A percentile compares a stretch with the other conserved stretches of the same genome.
phyloP scores from a whole-genome alignment of 2,329 filamentous ascomycete species.

The Ustulina deusta region DNA sequence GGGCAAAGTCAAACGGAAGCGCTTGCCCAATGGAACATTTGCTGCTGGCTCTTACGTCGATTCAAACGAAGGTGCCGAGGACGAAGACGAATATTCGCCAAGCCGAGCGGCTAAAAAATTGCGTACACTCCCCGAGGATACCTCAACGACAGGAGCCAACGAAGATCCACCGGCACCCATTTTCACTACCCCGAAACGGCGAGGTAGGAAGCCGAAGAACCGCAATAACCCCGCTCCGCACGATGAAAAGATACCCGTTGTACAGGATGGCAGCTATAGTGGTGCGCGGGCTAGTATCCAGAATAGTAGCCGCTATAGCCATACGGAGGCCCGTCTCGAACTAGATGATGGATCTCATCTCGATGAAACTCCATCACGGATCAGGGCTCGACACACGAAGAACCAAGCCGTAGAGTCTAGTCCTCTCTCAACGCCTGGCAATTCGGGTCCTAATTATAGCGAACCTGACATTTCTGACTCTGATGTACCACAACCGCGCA shows the following conservation, averaged over 20 bases:
- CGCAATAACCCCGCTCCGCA: conserved; percentile 7
- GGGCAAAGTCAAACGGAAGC: conserved; percentile 33
- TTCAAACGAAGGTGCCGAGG: conserved; percentile 31
- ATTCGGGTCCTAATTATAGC: conserved; percentile 37
- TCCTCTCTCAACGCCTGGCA: conserved; percentile 46
- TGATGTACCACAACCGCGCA: conserved; percentile 37
- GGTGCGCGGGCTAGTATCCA: conserved; percentile 30
- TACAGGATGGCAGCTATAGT: conserved; percentile 34
- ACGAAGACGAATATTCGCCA: conserved; percentile 39
- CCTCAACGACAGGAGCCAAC: conserved; percentile 38
- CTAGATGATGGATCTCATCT: conserved; percentile 42
- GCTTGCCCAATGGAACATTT: conserved; percentile 38
- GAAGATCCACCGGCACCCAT: conserved; percentile 35
- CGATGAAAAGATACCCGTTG: conserved; percentile 15
- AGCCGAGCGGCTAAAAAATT: conserved; percentile 43
- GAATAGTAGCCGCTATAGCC: conserved; percentile 42
- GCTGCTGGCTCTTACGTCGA: conserved; percentile 30
- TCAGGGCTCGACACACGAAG: conserved; percentile 40
- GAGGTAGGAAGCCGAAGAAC: conserved; percentile 46
- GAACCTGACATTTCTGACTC: conserved; percentile 43
- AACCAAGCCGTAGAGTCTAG: conserved; percentile 44
- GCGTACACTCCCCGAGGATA: conserved; percentile 38
- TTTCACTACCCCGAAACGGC: conserved; percentile 41
- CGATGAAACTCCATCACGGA: conserved; percentile 41
- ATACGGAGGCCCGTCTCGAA: conserved; percentile 48